These are phyloP conservation scores for Phytopythium litorale DNA, from an alignment of 352 stramenopile species.

Conservation along the genomic window DNA sequence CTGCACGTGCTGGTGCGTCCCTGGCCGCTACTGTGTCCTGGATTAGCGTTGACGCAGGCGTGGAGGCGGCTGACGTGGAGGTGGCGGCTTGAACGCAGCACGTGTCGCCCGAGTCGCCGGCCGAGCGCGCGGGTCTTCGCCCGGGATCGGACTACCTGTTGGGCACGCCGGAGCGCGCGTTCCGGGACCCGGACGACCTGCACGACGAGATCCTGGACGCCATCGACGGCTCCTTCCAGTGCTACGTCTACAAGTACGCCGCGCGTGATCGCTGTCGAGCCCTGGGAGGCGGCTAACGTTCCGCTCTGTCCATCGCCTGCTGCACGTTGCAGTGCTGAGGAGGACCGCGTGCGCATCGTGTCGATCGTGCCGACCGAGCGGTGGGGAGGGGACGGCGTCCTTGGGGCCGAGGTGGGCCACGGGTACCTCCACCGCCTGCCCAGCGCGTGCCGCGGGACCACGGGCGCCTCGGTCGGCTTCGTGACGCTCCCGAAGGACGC, in stretches of 20 bases:
- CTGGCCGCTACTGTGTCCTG: neutral
- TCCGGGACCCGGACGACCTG: constrained; percentile 85
- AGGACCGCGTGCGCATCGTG: constrained; percentile 92
- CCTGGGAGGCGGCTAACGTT: constrained; percentile 1
- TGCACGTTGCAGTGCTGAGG: constrained; percentile 47
- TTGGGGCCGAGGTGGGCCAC: constrained; percentile 94
- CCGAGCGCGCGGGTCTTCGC: constrained; percentile 85
- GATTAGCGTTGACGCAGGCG: too few species aligned
- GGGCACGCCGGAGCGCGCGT: constrained; percentile 89
- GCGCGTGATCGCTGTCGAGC: neutral
- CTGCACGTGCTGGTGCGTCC: constrained; percentile 89
- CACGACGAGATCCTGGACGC: constrained; percentile 88
- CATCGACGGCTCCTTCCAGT: constrained; percentile 92
- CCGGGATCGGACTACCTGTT: constrained; percentile 93
- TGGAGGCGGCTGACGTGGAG: neutral
- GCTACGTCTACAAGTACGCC: constrained; percentile 96
- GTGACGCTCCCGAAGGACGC: constrained; percentile 69
- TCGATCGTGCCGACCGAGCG: constrained; percentile 72
- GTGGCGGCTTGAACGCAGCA: constrained; percentile 28
- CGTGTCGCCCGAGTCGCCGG: constrained; percentile 88
- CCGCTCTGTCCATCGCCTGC: neutral
- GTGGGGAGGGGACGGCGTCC: constrained; percentile 90
- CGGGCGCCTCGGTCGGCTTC: constrained; percentile 74
- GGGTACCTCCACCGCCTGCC: constrained; percentile 96
- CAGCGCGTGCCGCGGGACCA: constrained; percentile 39